These are phyloP conservation scores for Tetracentron sinense DNA, from an alignment of 164 flowering plant genomes.

Conservation along the genomic window DNA sequence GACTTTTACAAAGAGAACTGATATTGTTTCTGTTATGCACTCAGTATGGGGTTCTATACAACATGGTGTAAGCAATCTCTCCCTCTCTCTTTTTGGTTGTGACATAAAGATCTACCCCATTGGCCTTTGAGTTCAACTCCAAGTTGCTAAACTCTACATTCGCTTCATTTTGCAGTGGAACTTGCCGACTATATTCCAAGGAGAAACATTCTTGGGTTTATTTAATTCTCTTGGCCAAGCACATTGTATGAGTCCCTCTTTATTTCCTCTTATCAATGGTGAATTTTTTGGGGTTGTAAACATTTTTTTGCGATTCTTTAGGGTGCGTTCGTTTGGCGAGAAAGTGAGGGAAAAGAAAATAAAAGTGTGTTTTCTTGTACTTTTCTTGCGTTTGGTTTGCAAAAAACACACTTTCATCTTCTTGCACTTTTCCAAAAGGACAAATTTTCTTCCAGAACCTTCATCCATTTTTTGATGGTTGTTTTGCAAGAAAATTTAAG, in stretches of 20 bases:
- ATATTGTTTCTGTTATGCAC: constrained; percentile 65
- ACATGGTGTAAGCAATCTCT: constrained; percentile 61
- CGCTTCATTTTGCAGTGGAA: constrained; percentile 72
- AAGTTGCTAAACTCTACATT: constrained; percentile 4
- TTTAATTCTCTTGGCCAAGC: constrained; percentile 66
- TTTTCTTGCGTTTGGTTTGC: too few species aligned
- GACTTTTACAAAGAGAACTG: constrained; percentile 67
- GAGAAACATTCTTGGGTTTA: constrained; percentile 58
- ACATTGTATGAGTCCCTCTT: constrained; percentile 53
- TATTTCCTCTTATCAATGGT: not conserved
- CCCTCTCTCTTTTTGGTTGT: not conserved
- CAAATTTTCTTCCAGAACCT: too few species aligned
- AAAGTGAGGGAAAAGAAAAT: too few species aligned
- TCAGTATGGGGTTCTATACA: constrained; percentile 55
- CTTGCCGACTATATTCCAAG: constrained; percentile 85
- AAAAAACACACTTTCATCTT: too few species aligned
- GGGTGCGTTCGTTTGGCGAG: too few species aligned
- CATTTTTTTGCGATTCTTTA: constrained; percentile 1
- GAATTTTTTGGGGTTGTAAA: not conserved
- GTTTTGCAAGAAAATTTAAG: too few species aligned
- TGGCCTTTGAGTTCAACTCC: not conserved
- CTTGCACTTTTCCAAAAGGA: too few species aligned
- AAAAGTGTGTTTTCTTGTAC: too few species aligned
- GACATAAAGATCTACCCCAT: too few species aligned
- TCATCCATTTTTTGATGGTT: too few species aligned